Base-by-base conservation (phyloP, 768 basidiomycete genomes). In the Mycena rebaudengoi region DNA sequence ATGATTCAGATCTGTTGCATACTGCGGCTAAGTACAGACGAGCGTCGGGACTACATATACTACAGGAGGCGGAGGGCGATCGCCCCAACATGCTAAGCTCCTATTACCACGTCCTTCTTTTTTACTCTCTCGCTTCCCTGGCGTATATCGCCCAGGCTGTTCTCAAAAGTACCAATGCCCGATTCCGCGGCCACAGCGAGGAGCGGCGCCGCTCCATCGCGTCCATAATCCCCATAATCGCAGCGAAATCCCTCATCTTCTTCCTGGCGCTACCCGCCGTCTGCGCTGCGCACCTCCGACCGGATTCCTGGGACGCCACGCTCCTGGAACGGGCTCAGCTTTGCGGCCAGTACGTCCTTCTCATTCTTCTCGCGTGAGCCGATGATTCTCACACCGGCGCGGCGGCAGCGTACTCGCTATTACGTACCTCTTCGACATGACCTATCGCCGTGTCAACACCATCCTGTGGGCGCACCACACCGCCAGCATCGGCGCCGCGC, bases 401-500 rank as follows among this genome's bases (percentile, higher is more conserved):
- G n/a, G 49, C 18, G n/a, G n/a, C 53, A 53, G 44, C 3, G 26
- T 49, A 1, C 23, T 62, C 18, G 49, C 49, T 20, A 29, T 49
- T 20, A 29, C 56, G 2, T 37, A 58, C 20, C 46, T 56, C 3
- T 63, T 63, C 37, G 61, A 63, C 46, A 41, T 63, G 53, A 56
- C 53, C 35, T 63, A 63, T 30, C 61, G 61, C 1, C 30, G 32
- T 20, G 61, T 55, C n/a, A 49, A 40, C 46, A 16, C 46, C 5
- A 32, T 63, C 40, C 45, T 63, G 5, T 63, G 61, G 61, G 16
- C 32, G 26, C 61, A 56, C 33, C 61, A 55, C 53, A 60, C 50
- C 30, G 26, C 51, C 23, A 49, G 39, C 37, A 18, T 57, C 23
- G 21, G 7, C 39, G 54, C 54, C 1, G 43, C 50, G 12, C 28